phyloP scores from a whole-genome alignment of 108 stramenopile species.

The Craspedostauros australis region DNA sequence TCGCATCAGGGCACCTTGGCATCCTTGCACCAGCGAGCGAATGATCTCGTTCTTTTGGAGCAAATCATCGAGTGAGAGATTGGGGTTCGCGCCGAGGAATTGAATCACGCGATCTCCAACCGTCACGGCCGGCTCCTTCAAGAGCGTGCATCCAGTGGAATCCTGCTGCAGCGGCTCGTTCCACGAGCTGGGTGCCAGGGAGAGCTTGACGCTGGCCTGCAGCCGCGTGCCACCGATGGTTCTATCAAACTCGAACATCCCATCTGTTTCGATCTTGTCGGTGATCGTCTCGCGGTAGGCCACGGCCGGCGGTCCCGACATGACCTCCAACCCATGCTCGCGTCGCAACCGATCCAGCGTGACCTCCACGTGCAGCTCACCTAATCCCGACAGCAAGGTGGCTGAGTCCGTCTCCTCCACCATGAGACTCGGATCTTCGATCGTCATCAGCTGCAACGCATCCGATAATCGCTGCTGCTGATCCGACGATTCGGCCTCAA shows the following conservation, averaged over 20 bases:
- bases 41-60: constrained; percentile 42
- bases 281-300: constrained; percentile 75
- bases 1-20: constrained; percentile 70
- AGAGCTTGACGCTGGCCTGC: constrained; percentile 61
- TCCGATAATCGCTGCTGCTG: constrained; percentile 61
- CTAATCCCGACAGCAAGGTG: constrained; percentile 75
- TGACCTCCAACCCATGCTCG: constrained; percentile 68
- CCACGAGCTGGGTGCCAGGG: constrained; percentile 27
- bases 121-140: constrained; percentile 59
- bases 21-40: constrained; percentile 61
- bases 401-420: constrained; percentile 77
- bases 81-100: constrained; percentile 54
- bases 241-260: constrained; percentile 67
- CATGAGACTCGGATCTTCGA: constrained; percentile 82
- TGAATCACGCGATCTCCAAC: constrained; percentile 47
- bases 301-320: constrained; percentile 70
- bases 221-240: constrained; percentile 68
- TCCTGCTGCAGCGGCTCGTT: constrained; percentile 6
- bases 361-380: constrained; percentile 86
- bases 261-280: constrained; percentile 54
- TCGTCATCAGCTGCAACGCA: constrained; percentile 52
- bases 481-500: constrained; percentile 62
- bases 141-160: constrained; percentile 36
- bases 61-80: constrained; percentile 39
- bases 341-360: constrained; percentile 67